These are phyloP conservation scores for Marasmius sp. DNA, from an alignment of 1,284 basidiomycete genomes.

Conservation along the genomic window DNA sequence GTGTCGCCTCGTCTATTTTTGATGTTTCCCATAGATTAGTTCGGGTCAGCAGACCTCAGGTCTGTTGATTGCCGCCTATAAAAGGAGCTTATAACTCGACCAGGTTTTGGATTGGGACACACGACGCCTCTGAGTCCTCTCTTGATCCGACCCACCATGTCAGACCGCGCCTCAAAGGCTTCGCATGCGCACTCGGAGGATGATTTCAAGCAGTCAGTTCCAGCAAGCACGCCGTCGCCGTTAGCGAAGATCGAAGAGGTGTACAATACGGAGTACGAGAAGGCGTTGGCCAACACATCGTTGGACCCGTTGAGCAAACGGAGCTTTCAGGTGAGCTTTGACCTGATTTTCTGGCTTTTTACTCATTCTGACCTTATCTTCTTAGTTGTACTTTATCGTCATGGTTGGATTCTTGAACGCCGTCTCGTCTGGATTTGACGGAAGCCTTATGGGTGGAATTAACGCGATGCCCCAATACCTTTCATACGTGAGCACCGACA, in stretches of 20 bases:
- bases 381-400: constrained; percentile 26
- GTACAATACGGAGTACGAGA: constrained; percentile 24
- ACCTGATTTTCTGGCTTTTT: background rate
- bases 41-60: background rate
- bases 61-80: background rate
- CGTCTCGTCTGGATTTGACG: constrained; percentile 27
- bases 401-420: constrained; percentile 29
- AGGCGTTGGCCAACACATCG: constrained; percentile 19
- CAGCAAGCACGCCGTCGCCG: background rate
- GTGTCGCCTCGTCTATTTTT: too few species aligned
- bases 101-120: background rate
- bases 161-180: background rate
- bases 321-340: constrained; percentile 21
- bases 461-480: constrained; percentile 28
- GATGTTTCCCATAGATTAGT: background rate
- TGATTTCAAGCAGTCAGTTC: background rate
- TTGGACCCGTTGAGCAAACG: constrained; percentile 22
- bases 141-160: background rate
- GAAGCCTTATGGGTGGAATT: constrained; percentile 27
- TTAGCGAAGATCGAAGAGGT: constrained; percentile 19
- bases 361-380: background rate
- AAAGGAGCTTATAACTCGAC: background rate
- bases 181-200: background rate
- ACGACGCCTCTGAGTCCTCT: background rate
- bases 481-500: constrained; percentile 15